Evolutionary conservation across 306 rosid species (phyloP).

Genomic region (Casuarina glauca): DNA sequence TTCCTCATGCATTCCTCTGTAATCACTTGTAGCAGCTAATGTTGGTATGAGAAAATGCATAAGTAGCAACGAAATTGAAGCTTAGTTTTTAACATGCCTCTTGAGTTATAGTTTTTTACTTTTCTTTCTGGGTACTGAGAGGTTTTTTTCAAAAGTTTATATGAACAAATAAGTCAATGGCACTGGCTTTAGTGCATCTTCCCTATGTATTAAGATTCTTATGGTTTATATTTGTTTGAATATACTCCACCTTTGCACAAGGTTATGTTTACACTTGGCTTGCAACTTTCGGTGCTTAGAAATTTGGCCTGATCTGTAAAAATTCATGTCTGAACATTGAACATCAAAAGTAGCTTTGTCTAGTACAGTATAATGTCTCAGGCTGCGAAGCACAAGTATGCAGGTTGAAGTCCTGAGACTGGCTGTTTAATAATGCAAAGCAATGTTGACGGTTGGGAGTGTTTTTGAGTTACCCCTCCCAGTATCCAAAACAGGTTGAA

Average conservation of each 20-base stretch:
- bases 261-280: not conserved
- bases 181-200: not conserved
- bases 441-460: not conserved
- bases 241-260: not conserved
- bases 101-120: not conserved
- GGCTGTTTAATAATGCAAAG: not conserved
- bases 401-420: not conserved
- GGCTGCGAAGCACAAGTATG: not conserved
- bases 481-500: not conserved
- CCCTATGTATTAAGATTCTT: not conserved
- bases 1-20: conserved; percentile 1
- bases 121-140: not conserved
- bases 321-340: not conserved
- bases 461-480: not conserved
- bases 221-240: not conserved
- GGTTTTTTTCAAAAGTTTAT: not conserved
- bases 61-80: not conserved
- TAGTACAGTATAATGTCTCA: not conserved
- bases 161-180: not conserved
- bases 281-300: not conserved
- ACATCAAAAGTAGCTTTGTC: not conserved
- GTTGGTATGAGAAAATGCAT: not conserved
- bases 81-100: not conserved
- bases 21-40: not conserved
- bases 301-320: not conserved